Evolutionary conservation across 306 rosid genomes (phyloP), one percentile per base, ranked within the genome.

Genomic region (Gastrolobium bilobum): DNA sequence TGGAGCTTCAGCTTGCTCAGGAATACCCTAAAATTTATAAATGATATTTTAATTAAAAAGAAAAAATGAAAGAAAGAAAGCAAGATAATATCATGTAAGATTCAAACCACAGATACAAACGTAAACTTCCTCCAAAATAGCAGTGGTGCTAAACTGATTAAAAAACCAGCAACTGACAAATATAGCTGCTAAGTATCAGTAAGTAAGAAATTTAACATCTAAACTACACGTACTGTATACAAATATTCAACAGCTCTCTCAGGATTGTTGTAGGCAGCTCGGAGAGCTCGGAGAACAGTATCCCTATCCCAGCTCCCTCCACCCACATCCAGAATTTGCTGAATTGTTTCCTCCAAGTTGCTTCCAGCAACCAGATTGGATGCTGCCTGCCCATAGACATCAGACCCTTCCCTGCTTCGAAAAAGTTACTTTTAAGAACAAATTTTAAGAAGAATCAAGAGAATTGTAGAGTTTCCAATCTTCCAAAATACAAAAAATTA

Each of bases 281-380:
- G 94, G 64, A 94, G 93, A 70, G 98, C 97, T 47, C 93, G 92
- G 37, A 88, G 75, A 67, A 94, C 98, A 71, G 92, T 92, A 56
- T 92, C 98, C 82, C 94, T 90, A 50, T 94, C 97, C 98, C 98
- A 94, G 68, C 86, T 87, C 34, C 97, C 98, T 38, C 94, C 98
- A 53, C 98, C 98, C 88, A 94, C 86, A 47, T 88, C 97, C 77
- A 94, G 88, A 51, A 94, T 92, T 80, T 92, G 97, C 81, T 94
- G 92, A 67, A 92, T 64, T 48, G 90, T 83, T 80, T 59, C 93
- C 84, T 92, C 98, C 84, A 94, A 86, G 88, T 87, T 92, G 77
- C 34, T 89, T 61, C 98, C 98, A 51, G 97, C 94, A 70, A 94
- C 93, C 58, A 92, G 90, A 83, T 90, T 90, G 70, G 98, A 94